Percentiles rank a stretch among this genome's conserved stretches.
Conservation (phyloP, 2,329 filamentous ascomycete species). For the Ramularia endophylla region DNA sequence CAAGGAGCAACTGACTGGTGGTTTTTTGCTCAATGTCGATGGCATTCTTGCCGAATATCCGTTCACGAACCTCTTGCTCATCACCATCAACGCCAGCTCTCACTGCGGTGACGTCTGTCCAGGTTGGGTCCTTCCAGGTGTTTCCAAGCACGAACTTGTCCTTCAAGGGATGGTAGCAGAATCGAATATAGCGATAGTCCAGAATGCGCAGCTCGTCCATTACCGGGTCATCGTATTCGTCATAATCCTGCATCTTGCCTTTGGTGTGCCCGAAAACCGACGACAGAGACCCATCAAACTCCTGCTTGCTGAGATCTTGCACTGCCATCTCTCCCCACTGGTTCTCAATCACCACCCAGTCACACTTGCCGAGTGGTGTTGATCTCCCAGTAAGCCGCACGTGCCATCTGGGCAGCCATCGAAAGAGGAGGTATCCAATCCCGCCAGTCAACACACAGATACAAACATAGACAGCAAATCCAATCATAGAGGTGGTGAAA, state of each 20-base stretch:
- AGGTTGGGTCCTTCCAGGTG: conserved; percentile 90
- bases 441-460: conserved; percentile 70
- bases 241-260: conserved; percentile 57
- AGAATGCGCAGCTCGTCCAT: conserved; percentile 69
- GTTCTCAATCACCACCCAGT: conserved; percentile 95
- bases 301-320: conserved; percentile 58
- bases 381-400: conserved; percentile 67
- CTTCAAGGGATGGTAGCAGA: conserved; percentile 81
- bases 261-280: conserved; percentile 65
- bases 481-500: conserved; percentile 69
- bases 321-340: conserved; percentile 91
- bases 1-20: conserved; percentile 72
- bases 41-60: conserved; percentile 81
- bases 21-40: conserved; percentile 94
- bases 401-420: conserved; percentile 87
- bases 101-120: conserved; percentile 71
- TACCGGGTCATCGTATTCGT: conserved; percentile 69
- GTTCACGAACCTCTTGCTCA: conserved; percentile 74
- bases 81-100: conserved; percentile 80
- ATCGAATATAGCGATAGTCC: conserved; percentile 90
- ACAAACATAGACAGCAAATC: conserved; percentile 61
- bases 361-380: conserved; percentile 64
- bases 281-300: conserved; percentile 57
- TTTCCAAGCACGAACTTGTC: conserved; percentile 84
- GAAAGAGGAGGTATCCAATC: conserved; percentile 73